Conservation (phyloP, 495 filamentous ascomycete species). For the Neohortaea acidophila region DNA sequence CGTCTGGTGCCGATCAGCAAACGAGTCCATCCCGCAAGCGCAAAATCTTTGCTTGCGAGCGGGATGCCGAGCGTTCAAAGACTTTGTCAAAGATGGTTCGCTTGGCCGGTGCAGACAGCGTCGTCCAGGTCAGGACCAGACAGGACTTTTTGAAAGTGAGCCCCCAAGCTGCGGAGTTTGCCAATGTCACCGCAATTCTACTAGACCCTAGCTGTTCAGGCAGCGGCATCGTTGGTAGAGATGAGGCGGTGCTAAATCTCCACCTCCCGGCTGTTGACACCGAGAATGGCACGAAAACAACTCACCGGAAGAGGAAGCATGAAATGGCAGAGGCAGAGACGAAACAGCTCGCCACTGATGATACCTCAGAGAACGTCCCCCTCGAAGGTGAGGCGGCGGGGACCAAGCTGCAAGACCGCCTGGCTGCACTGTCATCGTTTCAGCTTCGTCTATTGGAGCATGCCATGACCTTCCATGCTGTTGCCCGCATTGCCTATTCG, state of each 20-base stretch:
- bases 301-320: constrained; percentile 13
- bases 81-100: constrained; percentile 71
- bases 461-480: constrained; percentile 69
- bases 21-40: neutral
- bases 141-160: constrained; percentile 68
- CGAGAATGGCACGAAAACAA: neutral
- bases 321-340: constrained; percentile 3
- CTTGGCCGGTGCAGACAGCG: constrained; percentile 48
- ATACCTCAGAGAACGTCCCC: constrained; percentile 2
- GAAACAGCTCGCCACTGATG: neutral
- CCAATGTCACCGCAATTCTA: constrained; percentile 53
- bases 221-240: constrained; percentile 79
- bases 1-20: constrained; percentile 12
- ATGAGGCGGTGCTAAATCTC: constrained; percentile 47
- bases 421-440: constrained; percentile 38
- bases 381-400: constrained; percentile 2
- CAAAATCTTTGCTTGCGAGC: constrained; percentile 53
- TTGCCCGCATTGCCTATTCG: constrained; percentile 66
- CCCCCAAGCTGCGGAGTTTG: constrained; percentile 38
- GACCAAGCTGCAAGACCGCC: constrained; percentile 32
- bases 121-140: constrained; percentile 50
- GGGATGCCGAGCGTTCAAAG: constrained; percentile 46
- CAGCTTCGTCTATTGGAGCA: constrained; percentile 26
- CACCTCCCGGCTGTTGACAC: constrained; percentile 29
- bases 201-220: constrained; percentile 91